These are phyloP conservation scores for Fusarium acutatum DNA, from an alignment of 2,329 filamentous ascomycete species.

Conservation along the genomic window DNA sequence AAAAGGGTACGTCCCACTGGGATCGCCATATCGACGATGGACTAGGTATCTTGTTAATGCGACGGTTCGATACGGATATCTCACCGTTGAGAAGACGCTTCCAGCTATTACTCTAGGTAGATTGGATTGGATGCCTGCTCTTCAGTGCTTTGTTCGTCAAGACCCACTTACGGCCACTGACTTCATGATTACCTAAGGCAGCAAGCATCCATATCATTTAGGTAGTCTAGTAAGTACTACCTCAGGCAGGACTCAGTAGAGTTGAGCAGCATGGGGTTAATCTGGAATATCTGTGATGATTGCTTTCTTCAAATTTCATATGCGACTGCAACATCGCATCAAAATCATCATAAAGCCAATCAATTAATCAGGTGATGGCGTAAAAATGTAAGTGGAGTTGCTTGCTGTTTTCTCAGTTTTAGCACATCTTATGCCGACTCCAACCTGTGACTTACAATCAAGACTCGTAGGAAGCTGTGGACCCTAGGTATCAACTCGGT, in stretches of 20 bases:
- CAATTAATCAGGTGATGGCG: neutral
- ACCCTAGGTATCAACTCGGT: neutral
- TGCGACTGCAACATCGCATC: neutral
- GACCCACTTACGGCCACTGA: conserved; percentile 14
- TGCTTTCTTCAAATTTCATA: neutral
- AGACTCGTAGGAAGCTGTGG: neutral
- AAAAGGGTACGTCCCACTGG: conserved; percentile 77
- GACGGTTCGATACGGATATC: neutral
- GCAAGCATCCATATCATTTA: too few relatives aligned
- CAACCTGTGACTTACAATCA: neutral
- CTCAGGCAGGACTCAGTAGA: neutral
- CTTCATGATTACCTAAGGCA: conserved; percentile 20
- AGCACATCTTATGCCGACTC: conserved; percentile 11
- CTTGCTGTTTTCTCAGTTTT: neutral
- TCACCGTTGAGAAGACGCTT: neutral
- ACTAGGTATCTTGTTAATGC: neutral
- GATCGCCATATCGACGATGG: conserved; percentile 57
- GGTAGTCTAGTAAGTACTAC: too few relatives aligned
- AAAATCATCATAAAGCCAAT: neutral
- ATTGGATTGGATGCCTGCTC: neutral
- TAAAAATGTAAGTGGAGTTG: conserved; percentile 10
- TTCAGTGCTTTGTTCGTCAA: neutral
- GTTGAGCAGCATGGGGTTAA: neutral
- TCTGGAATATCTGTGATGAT: neutral
- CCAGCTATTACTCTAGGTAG: neutral